Percentiles rank a stretch among this genome's conserved stretches.
These are phyloP conservation scores for Lentinus polychrous DNA, from an alignment of 1,284 basidiomycete species.

Conservation along the genomic window DNA sequence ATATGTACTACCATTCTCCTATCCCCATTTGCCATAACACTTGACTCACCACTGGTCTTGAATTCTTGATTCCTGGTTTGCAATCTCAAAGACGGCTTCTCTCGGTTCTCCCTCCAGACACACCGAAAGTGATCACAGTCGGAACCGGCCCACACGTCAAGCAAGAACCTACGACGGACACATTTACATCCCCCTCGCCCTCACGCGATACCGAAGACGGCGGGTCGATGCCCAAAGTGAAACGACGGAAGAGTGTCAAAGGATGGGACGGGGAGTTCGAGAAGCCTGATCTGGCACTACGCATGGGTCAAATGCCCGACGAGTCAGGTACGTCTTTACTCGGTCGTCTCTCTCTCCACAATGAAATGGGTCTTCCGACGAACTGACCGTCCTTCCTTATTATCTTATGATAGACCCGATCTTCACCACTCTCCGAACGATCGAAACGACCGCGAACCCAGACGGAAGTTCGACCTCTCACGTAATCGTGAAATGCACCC, in stretches of 20 bases:
- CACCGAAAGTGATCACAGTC: slow-evolving; percentile 33
- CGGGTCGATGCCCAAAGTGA: slow-evolving; percentile 23
- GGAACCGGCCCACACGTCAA: slow-evolving; percentile 16
- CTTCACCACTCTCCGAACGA: slow-evolving; percentile 40
- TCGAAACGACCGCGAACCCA: slow-evolving; percentile 47
- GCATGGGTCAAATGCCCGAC: slow-evolving; percentile 18
- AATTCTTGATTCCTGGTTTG: too few relatives aligned
- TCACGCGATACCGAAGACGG: slow-evolving; percentile 30
- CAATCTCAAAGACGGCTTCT: slow-evolving; percentile 50
- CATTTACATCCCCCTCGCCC: slow-evolving; percentile 21
- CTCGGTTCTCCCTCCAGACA: slow-evolving; percentile 49
- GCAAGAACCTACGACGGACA: slow-evolving; percentile 1
- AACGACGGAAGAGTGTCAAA: slow-evolving; percentile 47
- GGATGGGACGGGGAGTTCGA: slow-evolving; percentile 60
- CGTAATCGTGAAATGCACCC: slow-evolving; percentile 56
- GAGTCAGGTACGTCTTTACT: slow-evolving; percentile 11
- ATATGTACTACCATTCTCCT: slow-evolving; percentile 1
- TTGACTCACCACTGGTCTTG: neutral
- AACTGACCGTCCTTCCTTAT: neutral
- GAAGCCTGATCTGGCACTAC: slow-evolving; percentile 15
- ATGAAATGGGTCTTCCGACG: neutral
- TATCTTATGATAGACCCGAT: slow-evolving; percentile 29
- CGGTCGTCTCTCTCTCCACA: neutral
- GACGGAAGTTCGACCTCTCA: slow-evolving; percentile 67
- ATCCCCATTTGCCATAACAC: neutral